A percentile compares a stretch with the other conserved stretches of the same genome.
phyloP scores from a whole-genome alignment of 371 early-diverging fungal genomes.

The Circinella umbellata region DNA sequence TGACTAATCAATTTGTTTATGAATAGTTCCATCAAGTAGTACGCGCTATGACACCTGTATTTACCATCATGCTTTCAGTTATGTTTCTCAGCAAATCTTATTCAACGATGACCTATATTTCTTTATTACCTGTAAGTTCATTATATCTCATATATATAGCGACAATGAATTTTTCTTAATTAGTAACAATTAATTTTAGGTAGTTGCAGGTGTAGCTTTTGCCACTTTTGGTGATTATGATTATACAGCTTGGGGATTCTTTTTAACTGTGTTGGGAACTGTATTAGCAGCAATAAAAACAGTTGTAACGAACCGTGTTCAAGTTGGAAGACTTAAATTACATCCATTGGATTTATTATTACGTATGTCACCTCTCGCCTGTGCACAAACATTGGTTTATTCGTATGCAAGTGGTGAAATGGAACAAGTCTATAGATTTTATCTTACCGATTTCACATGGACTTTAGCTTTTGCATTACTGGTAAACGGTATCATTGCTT shows the following conservation, averaged over 20 bases:
- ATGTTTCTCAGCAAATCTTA: conserved; percentile 64
- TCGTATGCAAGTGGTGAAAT: conserved; percentile 76
- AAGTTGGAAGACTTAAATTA: conserved; percentile 80
- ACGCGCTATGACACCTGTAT: conserved; percentile 85
- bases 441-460: conserved; percentile 46
- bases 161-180: too few relatives aligned
- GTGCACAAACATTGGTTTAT: conserved; percentile 73
- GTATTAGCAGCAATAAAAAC: conserved; percentile 85
- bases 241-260: conserved; percentile 75
- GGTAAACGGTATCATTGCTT: conserved; percentile 83
- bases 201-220: conserved; percentile 81
- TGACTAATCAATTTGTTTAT: not conserved
- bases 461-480: conserved; percentile 60
- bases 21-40: conserved; percentile 86
- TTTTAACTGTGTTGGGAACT: conserved; percentile 84
- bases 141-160: not conserved
- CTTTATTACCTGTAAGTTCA: conserved; percentile 63
- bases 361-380: conserved; percentile 83
- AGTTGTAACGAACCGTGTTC: conserved; percentile 83
- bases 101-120: conserved; percentile 62
- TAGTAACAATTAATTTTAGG: conserved; percentile 28
- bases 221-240: conserved; percentile 86
- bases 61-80: conserved; percentile 74
- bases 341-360: conserved; percentile 85
- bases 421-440: conserved; percentile 54